Percentiles rank a stretch among this genome's conserved stretches.
Conservation (phyloP, 1,284 basidiomycete species). For the Naganishia albida region DNA sequence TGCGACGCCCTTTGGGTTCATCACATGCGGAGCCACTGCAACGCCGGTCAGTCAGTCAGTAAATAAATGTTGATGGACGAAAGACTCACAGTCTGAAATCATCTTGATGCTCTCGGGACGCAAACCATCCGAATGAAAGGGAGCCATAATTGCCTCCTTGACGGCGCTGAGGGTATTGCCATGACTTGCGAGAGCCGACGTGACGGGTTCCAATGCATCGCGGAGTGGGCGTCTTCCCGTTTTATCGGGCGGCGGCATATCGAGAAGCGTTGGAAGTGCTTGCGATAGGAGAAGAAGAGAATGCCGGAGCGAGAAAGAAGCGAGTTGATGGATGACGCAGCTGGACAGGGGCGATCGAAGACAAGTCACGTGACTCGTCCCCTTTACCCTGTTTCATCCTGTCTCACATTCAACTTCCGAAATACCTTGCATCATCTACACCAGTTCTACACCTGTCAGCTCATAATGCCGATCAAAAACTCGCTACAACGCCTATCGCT, state of each 20-base stretch:
- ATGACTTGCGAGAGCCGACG: slow-evolving; percentile 28
- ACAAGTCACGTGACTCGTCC: slow-evolving; percentile 1
- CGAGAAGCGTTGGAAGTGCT: too few species aligned
- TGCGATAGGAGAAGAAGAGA: neutral
- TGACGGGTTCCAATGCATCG: slow-evolving; percentile 33
- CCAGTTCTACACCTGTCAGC: neutral
- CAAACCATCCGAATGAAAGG: slow-evolving; percentile 46
- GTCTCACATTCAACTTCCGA: neutral
- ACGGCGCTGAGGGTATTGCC: slow-evolving; percentile 45
- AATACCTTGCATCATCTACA: neutral
- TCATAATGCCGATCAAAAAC: slow-evolving; percentile 21
- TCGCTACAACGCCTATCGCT: slow-evolving; percentile 16
- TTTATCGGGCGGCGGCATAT: neutral
- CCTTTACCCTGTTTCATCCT: too few species aligned
- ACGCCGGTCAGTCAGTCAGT: slow-evolving; percentile 1
- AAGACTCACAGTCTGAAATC: slow-evolving; percentile 50
- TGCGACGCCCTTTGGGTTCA: slow-evolving; percentile 79
- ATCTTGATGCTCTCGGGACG: slow-evolving; percentile 50
- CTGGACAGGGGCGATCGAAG: neutral
- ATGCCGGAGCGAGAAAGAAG: neutral
- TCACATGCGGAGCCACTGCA: slow-evolving; percentile 81
- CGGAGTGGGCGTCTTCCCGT: slow-evolving; percentile 23
- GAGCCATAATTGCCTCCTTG: slow-evolving; percentile 51
- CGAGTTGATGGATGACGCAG: slow-evolving; percentile 7
- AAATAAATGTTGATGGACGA: neutral